Conservation (phyloP, 257 asterid species). For the Euphrasia confusa region DNA sequence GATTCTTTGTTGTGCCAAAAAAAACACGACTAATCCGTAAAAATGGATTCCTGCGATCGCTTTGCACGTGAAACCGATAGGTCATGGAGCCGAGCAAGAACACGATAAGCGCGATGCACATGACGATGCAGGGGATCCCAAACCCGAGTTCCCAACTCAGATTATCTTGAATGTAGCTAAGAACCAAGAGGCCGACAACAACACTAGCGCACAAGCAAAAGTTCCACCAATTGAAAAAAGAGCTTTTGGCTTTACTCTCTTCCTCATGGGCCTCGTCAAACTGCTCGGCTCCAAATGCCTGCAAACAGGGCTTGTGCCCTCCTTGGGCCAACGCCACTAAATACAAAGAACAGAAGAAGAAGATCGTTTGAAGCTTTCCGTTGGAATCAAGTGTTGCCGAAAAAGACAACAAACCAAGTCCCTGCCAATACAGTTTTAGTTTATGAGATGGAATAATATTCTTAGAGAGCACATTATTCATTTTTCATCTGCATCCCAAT, state of each 20-base stretch:
- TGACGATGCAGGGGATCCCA: constrained; percentile 5
- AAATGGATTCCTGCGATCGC: background rate
- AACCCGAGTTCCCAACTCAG: constrained; percentile 10
- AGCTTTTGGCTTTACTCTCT: constrained; percentile 1
- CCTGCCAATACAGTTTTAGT: background rate
- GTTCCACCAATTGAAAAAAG: constrained; percentile 3
- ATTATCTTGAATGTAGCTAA: constrained; percentile 1
- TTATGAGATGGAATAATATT: background rate
- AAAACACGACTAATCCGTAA: background rate
- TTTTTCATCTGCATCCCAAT: too few relatives aligned
- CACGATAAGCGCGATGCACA: background rate
- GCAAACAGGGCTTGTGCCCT: constrained; percentile 5
- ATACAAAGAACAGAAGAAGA: constrained; percentile 5
- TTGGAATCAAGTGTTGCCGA: background rate
- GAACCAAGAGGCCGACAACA: background rate
- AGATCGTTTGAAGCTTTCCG: background rate
- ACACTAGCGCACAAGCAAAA: constrained; percentile 4
- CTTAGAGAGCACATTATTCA: background rate
- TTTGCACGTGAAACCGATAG: background rate
- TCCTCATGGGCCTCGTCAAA: background rate
- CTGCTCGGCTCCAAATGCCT: constrained; percentile 5
- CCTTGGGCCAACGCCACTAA: constrained; percentile 1
- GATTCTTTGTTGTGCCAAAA: background rate
- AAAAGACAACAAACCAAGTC: background rate
- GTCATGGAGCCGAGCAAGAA: background rate